These are phyloP conservation scores for Calonectria pseudoreteaudii DNA, from an alignment of 2,329 filamentous ascomycete species.

Conservation along the genomic window DNA sequence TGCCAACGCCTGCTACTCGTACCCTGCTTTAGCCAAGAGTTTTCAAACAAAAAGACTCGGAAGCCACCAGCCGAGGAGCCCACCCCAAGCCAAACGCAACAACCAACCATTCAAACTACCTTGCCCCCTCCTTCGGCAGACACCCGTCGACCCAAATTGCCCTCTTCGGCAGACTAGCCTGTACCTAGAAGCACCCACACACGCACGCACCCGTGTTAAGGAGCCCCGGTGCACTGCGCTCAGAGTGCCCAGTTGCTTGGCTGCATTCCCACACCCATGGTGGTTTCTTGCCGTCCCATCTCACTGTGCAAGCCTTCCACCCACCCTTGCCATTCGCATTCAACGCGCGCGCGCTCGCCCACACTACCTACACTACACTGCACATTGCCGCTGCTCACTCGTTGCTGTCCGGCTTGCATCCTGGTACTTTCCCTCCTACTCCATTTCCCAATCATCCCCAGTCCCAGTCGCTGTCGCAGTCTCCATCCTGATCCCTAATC, in stretches of 20 bases:
- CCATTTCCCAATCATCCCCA: constrained; percentile 5
- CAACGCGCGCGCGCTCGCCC: constrained; percentile 1
- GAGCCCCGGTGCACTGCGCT: not conserved
- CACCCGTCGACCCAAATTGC: constrained; percentile 6
- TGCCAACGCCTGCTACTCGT: not conserved
- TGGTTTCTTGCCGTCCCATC: not conserved
- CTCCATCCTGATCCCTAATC: not conserved
- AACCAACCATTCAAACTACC: constrained; percentile 1
- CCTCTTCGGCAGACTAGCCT: not conserved
- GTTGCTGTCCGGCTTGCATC: not conserved
- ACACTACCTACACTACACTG: not conserved
- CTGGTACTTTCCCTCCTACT: constrained; percentile 5
- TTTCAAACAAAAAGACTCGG: not conserved
- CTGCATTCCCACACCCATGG: not conserved
- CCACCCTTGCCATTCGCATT: not conserved
- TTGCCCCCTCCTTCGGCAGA: constrained; percentile 7
- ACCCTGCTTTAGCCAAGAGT: not conserved
- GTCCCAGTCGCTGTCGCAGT: not conserved
- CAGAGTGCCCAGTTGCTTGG: constrained; percentile 2
- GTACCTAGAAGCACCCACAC: not conserved
- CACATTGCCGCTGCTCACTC: not conserved
- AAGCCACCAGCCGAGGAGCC: constrained; percentile 3
- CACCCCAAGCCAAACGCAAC: not conserved
- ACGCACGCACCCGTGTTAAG: not conserved
- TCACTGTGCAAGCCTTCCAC: not conserved